Conservation (phyloP, 1,284 basidiomycete genomes). For the Marasmius tenuissimus region DNA sequence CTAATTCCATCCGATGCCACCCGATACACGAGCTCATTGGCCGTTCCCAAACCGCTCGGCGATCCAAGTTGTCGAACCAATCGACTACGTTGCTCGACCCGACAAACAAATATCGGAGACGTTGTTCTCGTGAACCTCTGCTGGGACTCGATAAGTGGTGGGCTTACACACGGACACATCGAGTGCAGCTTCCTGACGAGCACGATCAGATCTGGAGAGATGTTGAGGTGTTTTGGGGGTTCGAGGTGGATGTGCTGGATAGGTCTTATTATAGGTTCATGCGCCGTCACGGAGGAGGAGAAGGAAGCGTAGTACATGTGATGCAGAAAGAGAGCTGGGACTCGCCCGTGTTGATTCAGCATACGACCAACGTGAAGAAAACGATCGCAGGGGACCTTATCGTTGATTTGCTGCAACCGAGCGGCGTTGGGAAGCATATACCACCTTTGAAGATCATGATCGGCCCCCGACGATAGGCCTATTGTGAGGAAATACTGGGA, state of each 20-base stretch:
- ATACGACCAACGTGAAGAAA: neutral
- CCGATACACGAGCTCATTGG: slow-evolving; percentile 55
- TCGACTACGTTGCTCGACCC: slow-evolving; percentile 55
- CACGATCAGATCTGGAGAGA: slow-evolving; percentile 51
- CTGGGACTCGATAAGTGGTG: slow-evolving; percentile 56
- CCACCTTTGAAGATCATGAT: slow-evolving; percentile 37
- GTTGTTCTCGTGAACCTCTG: slow-evolving; percentile 43
- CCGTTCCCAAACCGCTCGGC: slow-evolving; percentile 48
- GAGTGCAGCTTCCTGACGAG: slow-evolving; percentile 60
- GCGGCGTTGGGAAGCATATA: slow-evolving; percentile 27
- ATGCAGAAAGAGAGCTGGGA: neutral
- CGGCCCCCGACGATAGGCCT: slow-evolving; percentile 43
- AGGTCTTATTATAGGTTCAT: slow-evolving; percentile 25
- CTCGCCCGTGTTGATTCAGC: neutral
- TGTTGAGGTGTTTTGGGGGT: slow-evolving; percentile 49
- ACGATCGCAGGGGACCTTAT: slow-evolving; percentile 24
- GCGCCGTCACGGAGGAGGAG: neutral
- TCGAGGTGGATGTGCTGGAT: slow-evolving; percentile 31
- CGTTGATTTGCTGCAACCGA: slow-evolving; percentile 27
- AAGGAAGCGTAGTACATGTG: neutral
- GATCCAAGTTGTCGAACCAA: slow-evolving; percentile 47
- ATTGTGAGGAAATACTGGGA: slow-evolving; percentile 36
- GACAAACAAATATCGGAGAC: slow-evolving; percentile 52
- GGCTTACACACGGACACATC: slow-evolving; percentile 52
- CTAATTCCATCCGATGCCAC: slow-evolving; percentile 28